Conservation (phyloP, 768 basidiomycete genomes). For the Termitomyces sp. region DNA sequence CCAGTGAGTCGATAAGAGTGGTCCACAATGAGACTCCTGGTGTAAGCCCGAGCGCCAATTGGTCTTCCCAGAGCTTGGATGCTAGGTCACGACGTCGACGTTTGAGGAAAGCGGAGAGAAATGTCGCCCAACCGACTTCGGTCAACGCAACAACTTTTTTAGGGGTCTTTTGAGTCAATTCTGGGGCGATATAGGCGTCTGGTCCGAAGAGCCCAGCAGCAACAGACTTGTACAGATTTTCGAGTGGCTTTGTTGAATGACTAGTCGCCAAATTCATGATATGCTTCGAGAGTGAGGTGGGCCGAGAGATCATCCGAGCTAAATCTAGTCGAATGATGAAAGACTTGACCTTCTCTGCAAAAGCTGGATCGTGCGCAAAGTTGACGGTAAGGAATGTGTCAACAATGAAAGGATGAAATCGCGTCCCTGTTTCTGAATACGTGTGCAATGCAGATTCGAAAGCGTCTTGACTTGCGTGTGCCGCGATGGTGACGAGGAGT, state of each 20-base stretch:
- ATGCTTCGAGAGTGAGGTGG: slow-evolving; percentile 43
- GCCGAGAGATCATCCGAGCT: slow-evolving; percentile 46
- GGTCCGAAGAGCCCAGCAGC: slow-evolving; percentile 44
- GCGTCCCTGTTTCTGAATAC: slow-evolving; percentile 32
- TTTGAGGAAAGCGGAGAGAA: slow-evolving; percentile 60
- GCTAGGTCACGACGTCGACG: slow-evolving; percentile 52
- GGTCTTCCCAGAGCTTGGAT: slow-evolving; percentile 63
- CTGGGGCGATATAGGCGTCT: slow-evolving; percentile 48
- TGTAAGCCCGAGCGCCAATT: slow-evolving; percentile 38
- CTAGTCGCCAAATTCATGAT: slow-evolving; percentile 38
- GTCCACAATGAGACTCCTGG: slow-evolving; percentile 67
- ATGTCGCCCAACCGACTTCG: slow-evolving; percentile 55
- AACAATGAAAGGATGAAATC: slow-evolving; percentile 26
- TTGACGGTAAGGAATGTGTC: slow-evolving; percentile 31
- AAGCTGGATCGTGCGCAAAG: slow-evolving; percentile 25
- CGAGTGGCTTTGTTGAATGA: slow-evolving; percentile 25
- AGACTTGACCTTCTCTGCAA: slow-evolving; percentile 34
- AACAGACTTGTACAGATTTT: slow-evolving; percentile 45
- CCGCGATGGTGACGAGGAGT: slow-evolving; percentile 50
- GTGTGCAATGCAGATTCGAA: slow-evolving; percentile 49
- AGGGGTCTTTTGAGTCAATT: slow-evolving; percentile 28
- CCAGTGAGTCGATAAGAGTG: slow-evolving; percentile 61
- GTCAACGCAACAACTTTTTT: slow-evolving; percentile 45
- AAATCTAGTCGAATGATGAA: slow-evolving; percentile 45
- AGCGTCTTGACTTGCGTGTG: slow-evolving; percentile 52